Evolutionary conservation across 176 grass and related monocot species (phyloP).

Genomic region (Phoenix roebelenii): DNA sequence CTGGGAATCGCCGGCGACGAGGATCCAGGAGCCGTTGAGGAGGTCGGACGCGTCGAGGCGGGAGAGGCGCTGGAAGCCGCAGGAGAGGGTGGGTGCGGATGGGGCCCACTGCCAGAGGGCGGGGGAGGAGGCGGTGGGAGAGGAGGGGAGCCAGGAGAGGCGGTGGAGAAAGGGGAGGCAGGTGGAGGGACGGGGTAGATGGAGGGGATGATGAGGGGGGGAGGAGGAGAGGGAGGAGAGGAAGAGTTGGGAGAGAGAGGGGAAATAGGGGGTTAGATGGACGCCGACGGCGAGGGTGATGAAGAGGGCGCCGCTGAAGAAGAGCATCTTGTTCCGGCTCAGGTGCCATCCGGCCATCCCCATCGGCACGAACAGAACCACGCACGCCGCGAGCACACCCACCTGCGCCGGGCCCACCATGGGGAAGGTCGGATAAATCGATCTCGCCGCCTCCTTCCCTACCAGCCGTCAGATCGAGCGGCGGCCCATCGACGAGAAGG

Average conservation of each 20-base stretch:
- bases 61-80: conserved; percentile 61
- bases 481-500: too few species aligned
- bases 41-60: conserved; percentile 58
- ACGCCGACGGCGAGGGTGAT: conserved; percentile 87
- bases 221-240: conserved; percentile 31
- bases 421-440: conserved; percentile 12
- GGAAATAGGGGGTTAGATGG: conserved; percentile 77
- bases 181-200: conserved; percentile 19
- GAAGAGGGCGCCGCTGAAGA: conserved; percentile 91
- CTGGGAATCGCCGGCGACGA: conserved; percentile 91
- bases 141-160: conserved; percentile 40
- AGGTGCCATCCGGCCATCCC: conserved; percentile 91
- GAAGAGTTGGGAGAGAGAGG: conserved; percentile 54
- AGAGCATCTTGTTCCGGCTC: conserved; percentile 96
- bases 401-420: conserved; percentile 44
- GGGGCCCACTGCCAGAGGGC: conserved; percentile 34
- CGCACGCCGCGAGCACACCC: conserved; percentile 68
- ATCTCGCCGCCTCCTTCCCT: not conserved
- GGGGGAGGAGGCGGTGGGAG: not conserved
- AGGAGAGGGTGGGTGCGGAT: conserved; percentile 30
- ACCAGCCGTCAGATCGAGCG: too few species aligned
- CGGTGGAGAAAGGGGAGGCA: conserved; percentile 58
- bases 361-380: conserved; percentile 93
- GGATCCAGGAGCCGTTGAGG: conserved; percentile 78
- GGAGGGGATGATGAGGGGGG: not conserved